Percentiles rank a stretch among this genome's conserved stretches.
Conservation (phyloP, 2,329 filamentous ascomycete species). For the Leptographium flavum region DNA sequence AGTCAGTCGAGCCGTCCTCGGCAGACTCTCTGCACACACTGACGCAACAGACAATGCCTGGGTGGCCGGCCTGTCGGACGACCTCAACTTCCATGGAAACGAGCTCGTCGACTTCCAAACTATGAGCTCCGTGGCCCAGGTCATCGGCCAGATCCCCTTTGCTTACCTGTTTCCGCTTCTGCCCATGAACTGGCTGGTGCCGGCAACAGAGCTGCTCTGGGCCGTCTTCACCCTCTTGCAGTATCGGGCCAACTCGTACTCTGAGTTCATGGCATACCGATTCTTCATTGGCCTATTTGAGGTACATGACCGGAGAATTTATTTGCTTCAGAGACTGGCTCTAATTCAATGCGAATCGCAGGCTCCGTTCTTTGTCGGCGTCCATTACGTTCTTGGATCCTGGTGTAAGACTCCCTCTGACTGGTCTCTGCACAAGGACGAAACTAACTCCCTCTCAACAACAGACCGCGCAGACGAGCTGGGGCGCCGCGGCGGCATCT, state of each 20-base stretch:
- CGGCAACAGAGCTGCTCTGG: conserved; percentile 17
- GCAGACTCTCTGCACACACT: too few relatives aligned
- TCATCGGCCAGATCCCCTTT: conserved; percentile 19
- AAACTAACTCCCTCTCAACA: too few relatives aligned
- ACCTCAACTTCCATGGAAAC: conserved; percentile 27
- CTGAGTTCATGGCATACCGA: conserved; percentile 28
- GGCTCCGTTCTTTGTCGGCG: conserved; percentile 36
- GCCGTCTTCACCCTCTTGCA: conserved; percentile 22
- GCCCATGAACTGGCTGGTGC: conserved; percentile 14
- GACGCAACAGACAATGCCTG: conserved; percentile 35
- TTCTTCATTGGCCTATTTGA: conserved; percentile 40
- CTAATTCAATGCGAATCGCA: not conserved
- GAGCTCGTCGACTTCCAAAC: conserved; percentile 37
- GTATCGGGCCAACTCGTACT: conserved; percentile 29
- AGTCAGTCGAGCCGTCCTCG: too few relatives aligned
- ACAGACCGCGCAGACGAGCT: too few relatives aligned
- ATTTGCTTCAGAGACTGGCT: not conserved
- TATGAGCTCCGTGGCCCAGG: conserved; percentile 21
- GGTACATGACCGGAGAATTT: not conserved
- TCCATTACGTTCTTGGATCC: conserved; percentile 29
- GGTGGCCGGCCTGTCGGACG: conserved; percentile 29
- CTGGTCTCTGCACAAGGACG: too few relatives aligned
- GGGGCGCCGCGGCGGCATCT: conserved; percentile 46
- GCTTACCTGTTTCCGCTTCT: conserved; percentile 23
- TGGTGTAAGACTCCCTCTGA: conserved; percentile 50